These are phyloP conservation scores for Aegilops tauschii DNA, from an alignment of 176 grass and related monocot genomes.

Conservation along the genomic window DNA sequence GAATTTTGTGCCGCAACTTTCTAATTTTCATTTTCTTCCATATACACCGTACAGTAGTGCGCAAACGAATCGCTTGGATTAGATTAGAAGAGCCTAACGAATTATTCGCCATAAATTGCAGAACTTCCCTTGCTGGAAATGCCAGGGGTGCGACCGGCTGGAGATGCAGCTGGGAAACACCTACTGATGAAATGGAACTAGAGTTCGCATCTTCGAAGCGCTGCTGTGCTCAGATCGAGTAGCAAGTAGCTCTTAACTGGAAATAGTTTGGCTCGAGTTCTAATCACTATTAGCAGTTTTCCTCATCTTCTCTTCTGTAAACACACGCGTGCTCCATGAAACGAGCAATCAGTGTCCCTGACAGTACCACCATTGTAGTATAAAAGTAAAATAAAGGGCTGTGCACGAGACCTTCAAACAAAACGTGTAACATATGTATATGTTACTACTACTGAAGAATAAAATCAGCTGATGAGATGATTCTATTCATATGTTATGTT, in stretches of 20 bases:
- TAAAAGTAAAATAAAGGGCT: constrained; percentile 7
- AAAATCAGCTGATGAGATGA: not conserved
- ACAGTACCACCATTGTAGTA: not conserved
- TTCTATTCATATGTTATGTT: not conserved
- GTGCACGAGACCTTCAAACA: not conserved
- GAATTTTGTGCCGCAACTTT: not conserved
- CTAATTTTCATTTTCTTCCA: not conserved
- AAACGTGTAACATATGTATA: constrained; percentile 1
- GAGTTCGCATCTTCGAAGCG: not conserved
- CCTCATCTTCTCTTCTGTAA: not conserved
- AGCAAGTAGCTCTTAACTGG: constrained; percentile 3
- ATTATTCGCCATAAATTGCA: not conserved
- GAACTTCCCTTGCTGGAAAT: not conserved
- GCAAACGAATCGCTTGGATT: not conserved
- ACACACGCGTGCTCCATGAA: not conserved
- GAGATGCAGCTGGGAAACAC: not conserved
- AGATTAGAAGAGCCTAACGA: not conserved
- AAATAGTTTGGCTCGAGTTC: not conserved
- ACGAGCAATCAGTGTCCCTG: not conserved
- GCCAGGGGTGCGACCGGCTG: not conserved
- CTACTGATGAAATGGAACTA: not conserved
- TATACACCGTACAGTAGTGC: not conserved
- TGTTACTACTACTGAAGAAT: not conserved
- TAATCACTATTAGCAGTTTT: not conserved
- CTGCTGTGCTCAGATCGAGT: not conserved